These are phyloP conservation scores for Ottelia alismoides DNA, from an alignment of 106 monocot species.

Conservation along the genomic window DNA sequence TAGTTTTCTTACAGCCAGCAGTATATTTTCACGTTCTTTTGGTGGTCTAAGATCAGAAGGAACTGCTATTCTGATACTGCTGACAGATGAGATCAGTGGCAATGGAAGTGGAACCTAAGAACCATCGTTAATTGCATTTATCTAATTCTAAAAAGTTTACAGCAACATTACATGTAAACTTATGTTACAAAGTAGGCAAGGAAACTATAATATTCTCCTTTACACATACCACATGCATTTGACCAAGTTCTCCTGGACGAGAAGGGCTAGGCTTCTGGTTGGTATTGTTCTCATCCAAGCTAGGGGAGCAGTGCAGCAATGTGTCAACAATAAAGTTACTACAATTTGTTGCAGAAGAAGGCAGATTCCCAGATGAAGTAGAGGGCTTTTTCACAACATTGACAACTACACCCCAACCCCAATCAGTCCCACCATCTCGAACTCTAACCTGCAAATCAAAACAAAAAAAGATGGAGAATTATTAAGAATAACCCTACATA, in stretches of 20 bases:
- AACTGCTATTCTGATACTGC: constrained; percentile 77
- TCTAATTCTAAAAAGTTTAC: no score
- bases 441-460: constrained; percentile 64
- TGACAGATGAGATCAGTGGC: constrained; percentile 59
- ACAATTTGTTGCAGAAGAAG: constrained; percentile 31
- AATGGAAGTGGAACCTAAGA: constrained; percentile 95
- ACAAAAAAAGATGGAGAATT: not conserved
- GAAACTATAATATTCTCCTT: no score
- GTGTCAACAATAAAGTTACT: constrained; percentile 74
- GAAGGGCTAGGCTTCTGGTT: constrained; percentile 79
- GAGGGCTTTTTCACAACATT: constrained; percentile 87
- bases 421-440: constrained; percentile 83
- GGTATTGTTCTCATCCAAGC: constrained; percentile 53
- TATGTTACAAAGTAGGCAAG: no score
- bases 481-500: no score
- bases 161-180: no score
- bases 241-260: constrained; percentile 81
- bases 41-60: constrained; percentile 82
- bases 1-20: constrained; percentile 79
- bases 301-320: constrained; percentile 70
- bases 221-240: constrained; percentile 99
- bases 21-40: constrained; percentile 87
- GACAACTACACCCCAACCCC: constrained; percentile 99
- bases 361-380: constrained; percentile 26
- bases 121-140: not conserved